Evolutionary conservation across 1,284 basidiomycete genomes (phyloP), one percentile per base, ranked within the genome.

Genomic region (Irpex lacteus): DNA sequence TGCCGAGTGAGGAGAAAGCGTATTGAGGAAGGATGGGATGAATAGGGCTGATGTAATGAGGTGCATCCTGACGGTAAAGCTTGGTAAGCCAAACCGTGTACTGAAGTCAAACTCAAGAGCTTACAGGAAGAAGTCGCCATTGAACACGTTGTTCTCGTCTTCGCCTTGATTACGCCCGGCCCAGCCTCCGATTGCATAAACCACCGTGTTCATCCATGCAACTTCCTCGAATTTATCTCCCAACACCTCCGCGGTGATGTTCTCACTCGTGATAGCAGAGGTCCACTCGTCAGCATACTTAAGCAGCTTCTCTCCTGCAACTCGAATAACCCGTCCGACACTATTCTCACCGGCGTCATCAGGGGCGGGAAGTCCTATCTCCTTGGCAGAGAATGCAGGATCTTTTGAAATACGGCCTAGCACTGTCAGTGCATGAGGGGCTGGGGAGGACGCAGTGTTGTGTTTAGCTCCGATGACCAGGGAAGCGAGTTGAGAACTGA

Each of bases 231-330:
- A 71, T 60, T 82, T 80, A 21, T 74, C 70, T 60, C 76, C 75
- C 11, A 81, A 66, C 11, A 79, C 76, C 13, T 74, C 73, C 9
- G 72, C 71, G 18, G 54, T 56, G 32, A 56, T 26, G 32, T 36
- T 26, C 34, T 63, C 62, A 7, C 44, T 15, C 2, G 66, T 67
- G 72, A 77, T 70, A 52, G 78, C 75, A 5, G 82, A 74, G 11
- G 72, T 76, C 89, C 87, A 90, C 67, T 80, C 76, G 2, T 76
- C 71, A 8, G 81, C 81, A 60, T 85, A 79, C 18, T 78, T 72
- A 7, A 76, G 70, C 8, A 89, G 72, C 5, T 76, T 71, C 2
- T 77, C 71, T 0, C 81, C 79, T 18, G 66, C 64, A 2, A 68
- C 55, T 32, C 67, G 56, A 3, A 70, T 47, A 6, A 78, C 73